Evolutionary conservation across 352 stramenopile genomes (phyloP), one percentile per base, ranked within the genome.

Genomic region (Phytophthora tentaculata): DNA sequence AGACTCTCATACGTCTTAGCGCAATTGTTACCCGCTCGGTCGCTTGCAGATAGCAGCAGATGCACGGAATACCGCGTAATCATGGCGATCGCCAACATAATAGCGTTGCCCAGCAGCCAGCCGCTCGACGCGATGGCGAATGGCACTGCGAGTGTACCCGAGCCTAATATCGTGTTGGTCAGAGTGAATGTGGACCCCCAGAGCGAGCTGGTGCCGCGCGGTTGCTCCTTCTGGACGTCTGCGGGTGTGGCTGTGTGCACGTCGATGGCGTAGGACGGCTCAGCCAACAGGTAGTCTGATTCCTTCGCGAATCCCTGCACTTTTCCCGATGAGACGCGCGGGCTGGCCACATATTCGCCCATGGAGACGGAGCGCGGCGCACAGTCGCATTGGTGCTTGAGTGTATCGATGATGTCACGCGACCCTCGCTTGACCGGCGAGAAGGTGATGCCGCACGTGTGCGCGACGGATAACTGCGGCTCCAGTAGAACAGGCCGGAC

Each of bases 1-100:
- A 93, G 62, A 60, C 76, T 88, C 58, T 93, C 84, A 70, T 93
- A 93, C 55, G 85, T 93, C 50, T 86, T 87, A 50, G 85, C 81
- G 58, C 80, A 86, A 51, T 86, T 76, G 26, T 67, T 70, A 20
- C 85, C 85, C 0, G 85, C 84, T 41, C 72, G 64, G 60, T 91
- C 81, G 65, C 85, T 93, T 19, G 85, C 83, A 0, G 78, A 75
- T 37, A 93, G 70, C 52, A 93, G 58, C 39, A 93, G 61, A 23
- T 84, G 81, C 16, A 91, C 83, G 53, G 85, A 93, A 64, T 93
- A 93, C n/a, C 77, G 81, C 64, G 83, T 91, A 58, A 89, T 73
- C 52, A 91, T 63, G n/a, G 85, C 85, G 48, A 93, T 90, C 14
- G 62, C 56, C 23, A 93, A 50, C 85, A 91, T 91, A 53, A 93